Base-by-base conservation (phyloP, 257 asterid species). In the Cinchona pubescens region DNA sequence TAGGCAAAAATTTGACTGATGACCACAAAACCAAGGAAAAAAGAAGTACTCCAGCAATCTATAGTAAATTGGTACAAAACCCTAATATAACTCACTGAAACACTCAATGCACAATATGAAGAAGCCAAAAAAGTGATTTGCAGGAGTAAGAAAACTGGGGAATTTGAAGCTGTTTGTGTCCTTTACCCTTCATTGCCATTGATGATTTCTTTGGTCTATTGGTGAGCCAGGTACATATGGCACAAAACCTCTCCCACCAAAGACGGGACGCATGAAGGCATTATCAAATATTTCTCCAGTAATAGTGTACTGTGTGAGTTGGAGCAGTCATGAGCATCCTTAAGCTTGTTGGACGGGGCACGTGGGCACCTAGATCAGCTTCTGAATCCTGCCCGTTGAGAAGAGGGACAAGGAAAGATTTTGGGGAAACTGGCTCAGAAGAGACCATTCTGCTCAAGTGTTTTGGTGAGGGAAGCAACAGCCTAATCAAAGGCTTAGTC, bases 221-320 rank as follows among this genome's bases (percentile, higher is more conserved):
- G 99, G 99, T 9, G 99, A 92, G 58, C 94, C 96, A 3, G 97
- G 98, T 4, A 87, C 91, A 15, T 59, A 92, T 0, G 97, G 98
- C 11, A 89, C 98, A 29, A 95, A 95, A 13, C 99, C 99, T 69
- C 99, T 96, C 18, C 99, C 99, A 29, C 99, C 99, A 30, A 95
- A 95, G 71, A 90, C 91, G 0, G 99, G 99, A 48, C 99, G 97
- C 99, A 95, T 95, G 86, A 92, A 87, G 40, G 91, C 89, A 7
- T 95, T 64, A 7, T 95, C 99, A 49, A 95, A 95, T 79, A n/a
- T 89, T 91, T 75, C 98, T 90, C 99, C 99, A 95, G 25, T 92
- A 92, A 86, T 88, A 81, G 78, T 95, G 99, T 69, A 91, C 96
- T 0, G 96, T 95, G 49, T 84, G 93, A 60, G 94, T 79, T 29